Conservation (phyloP, 495 filamentous ascomycete genomes). For the Elaphomyces granulatus region DNA sequence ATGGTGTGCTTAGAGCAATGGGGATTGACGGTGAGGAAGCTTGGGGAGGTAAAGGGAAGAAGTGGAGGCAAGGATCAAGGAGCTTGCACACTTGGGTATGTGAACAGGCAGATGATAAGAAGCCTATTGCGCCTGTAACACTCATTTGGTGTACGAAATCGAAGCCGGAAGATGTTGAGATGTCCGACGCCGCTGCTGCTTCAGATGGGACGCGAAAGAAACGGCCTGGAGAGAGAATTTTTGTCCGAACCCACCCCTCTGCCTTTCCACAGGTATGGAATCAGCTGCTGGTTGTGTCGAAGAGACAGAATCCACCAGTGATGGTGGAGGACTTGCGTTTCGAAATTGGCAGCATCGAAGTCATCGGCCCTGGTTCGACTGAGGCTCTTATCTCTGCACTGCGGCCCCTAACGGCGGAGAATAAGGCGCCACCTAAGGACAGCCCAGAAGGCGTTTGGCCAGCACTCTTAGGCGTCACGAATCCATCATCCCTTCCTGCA, state of each 20-base stretch:
- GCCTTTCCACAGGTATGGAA: conserved; percentile 77
- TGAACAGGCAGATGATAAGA: conserved; percentile 36
- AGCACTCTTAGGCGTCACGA: conserved; percentile 53
- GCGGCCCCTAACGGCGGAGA: conserved; percentile 33
- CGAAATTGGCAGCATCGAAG: conserved; percentile 86
- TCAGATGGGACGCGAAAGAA: conserved; percentile 17
- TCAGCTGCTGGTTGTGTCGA: conserved; percentile 52
- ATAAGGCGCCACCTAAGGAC: conserved; percentile 15
- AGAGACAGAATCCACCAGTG: conserved; percentile 55
- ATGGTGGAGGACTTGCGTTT: conserved; percentile 82
- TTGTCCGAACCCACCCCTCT: conserved; percentile 75
- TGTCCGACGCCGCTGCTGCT: conserved; percentile 17
- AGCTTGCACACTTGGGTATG: conserved; percentile 53
- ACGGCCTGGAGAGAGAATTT: conserved; percentile 41
- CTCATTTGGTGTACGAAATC: conserved; percentile 47
- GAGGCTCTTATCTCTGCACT: conserved; percentile 65
- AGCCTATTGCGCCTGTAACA: conserved; percentile 58
- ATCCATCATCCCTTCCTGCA: conserved; percentile 59
- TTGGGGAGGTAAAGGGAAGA: conserved; percentile 47
- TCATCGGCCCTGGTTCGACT: conserved; percentile 70
- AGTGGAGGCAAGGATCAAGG: conserved; percentile 63
- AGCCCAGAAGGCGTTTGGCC: conserved; percentile 44
- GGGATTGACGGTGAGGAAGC: conserved; percentile 39
- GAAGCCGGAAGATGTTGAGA: conserved; percentile 23
- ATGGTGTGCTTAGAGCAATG: conserved; percentile 47